Evolutionary conservation across 129 eudicot species (phyloP), one percentile per base, ranked within the genome.

Genomic region (Scalesia atractyloides): DNA sequence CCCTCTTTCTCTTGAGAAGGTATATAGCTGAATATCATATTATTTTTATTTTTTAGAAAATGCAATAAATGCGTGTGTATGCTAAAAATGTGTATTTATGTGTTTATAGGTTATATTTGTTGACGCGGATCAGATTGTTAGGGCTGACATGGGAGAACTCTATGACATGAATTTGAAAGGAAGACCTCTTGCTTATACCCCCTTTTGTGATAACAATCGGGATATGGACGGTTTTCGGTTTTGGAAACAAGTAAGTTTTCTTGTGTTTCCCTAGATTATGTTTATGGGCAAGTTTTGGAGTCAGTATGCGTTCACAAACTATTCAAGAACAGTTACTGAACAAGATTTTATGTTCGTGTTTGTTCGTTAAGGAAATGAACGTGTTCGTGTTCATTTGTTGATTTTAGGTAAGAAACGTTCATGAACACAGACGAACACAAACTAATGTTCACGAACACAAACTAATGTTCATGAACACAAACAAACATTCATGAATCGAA

Each of bases 141-240:
- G 98, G 82, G 82, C 98, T 51, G 97, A 94, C 75, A 87, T 94
- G 98, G 98, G 98, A 60, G 98, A 90, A 69, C 97, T 94, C 3
- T 94, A 94, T 81, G 98, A 94, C 83, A 94, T 94, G 98, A 86
- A 94, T 85, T 79, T 94, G 69, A 88, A 70, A 86, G 98, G 98
- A 68, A 76, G 93, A 33, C 91, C 98, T 60, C 92, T 87, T 67
- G 98, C 91, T 9, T 94, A 94, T 84, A 94, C 98, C 52, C 98
- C 98, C 2, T 94, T 94, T 77, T 94, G 98, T 51, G 97, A 94
- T 80, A 94, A 94, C 82, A 94, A 94, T 75, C 83, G 77, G 22
- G 98, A 94, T 17, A 94, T 94, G 98, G 98, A 94, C 68, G 98
- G 98, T 77, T 94, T 84, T 76, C 80, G 96, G 66, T 94, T 94